phyloP scores from a whole-genome alignment of 805 yeast genomes.

The Candida qinlingensis region DNA sequence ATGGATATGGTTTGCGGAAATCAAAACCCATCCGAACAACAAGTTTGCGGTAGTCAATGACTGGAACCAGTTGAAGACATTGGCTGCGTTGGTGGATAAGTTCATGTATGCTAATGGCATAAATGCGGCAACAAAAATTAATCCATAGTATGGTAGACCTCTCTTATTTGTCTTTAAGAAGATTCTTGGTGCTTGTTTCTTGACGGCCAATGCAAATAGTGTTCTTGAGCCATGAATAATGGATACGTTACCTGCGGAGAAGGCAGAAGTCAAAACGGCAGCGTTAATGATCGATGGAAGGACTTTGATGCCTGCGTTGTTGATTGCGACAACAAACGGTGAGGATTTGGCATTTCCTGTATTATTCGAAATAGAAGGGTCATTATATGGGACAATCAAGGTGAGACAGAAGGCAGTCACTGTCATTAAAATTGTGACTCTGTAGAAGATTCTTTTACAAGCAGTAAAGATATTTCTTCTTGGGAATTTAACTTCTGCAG shows the following conservation, averaged over 20 bases:
- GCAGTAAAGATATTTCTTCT: constrained; percentile 29
- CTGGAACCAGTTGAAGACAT: constrained; percentile 32
- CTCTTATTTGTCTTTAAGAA: constrained; percentile 28
- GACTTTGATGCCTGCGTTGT: constrained; percentile 39
- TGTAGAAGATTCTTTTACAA: constrained; percentile 27
- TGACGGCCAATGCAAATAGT: constrained; percentile 32
- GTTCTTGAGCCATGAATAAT: constrained; percentile 28
- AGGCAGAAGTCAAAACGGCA: constrained; percentile 34
- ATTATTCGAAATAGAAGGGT: constrained; percentile 24
- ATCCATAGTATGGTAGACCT: constrained; percentile 31
- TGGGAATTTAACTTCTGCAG: constrained; percentile 32
- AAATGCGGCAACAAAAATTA: constrained; percentile 23
- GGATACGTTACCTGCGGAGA: constrained; percentile 31
- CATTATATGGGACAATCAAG: constrained; percentile 28
- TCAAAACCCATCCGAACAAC: constrained; percentile 27
- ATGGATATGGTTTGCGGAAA: constrained; percentile 27
- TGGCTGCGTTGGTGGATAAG: constrained; percentile 20
- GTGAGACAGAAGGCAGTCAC: constrained; percentile 28
- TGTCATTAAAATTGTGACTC: constrained; percentile 27
- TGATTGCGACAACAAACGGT: constrained; percentile 37
- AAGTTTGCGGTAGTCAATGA: constrained; percentile 26
- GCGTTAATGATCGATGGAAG: constrained; percentile 34
- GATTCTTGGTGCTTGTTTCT: constrained; percentile 32
- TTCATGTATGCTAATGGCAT: constrained; percentile 33
- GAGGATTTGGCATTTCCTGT: constrained; percentile 30